Percentiles rank a stretch among this genome's conserved stretches.
phyloP scores from a whole-genome alignment of 768 basidiomycete species.

The Leccinum variicolor region DNA sequence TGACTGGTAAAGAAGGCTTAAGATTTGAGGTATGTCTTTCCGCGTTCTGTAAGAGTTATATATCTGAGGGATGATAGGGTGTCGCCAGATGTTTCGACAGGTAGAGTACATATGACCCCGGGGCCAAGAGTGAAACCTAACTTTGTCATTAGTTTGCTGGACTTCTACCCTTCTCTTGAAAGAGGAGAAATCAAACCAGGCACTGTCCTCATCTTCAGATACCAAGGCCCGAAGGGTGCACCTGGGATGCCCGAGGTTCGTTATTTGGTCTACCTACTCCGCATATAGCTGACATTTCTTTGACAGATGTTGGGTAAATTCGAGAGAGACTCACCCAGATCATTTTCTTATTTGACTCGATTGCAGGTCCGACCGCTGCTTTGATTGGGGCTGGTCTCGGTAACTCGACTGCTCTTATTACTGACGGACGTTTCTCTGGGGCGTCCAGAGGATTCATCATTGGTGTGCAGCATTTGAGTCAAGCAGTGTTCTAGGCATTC shows the following conservation, averaged over 20 bases:
- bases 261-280: not conserved
- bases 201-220: constrained; percentile 76
- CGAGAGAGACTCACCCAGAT: not conserved
- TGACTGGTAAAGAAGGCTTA: constrained; percentile 90
- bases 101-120: constrained; percentile 29
- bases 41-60: not conserved
- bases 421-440: constrained; percentile 88
- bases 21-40: constrained; percentile 62
- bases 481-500: constrained; percentile 34
- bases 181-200: constrained; percentile 74
- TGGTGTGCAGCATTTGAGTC: constrained; percentile 29
- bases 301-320: constrained; percentile 43
- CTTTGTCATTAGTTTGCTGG: constrained; percentile 45
- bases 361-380: constrained; percentile 70
- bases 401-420: constrained; percentile 75
- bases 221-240: constrained; percentile 88
- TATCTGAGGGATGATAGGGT: constrained; percentile 42
- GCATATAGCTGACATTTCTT: constrained; percentile 2
- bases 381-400: constrained; percentile 83
- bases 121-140: not conserved
- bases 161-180: constrained; percentile 72
- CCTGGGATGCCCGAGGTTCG: constrained; percentile 85
- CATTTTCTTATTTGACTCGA: constrained; percentile 7
- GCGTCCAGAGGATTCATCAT: constrained; percentile 69
- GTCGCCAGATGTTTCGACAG: constrained; percentile 75